Evolutionary conservation across 768 basidiomycete genomes (phyloP).

Genomic region (Phylloporus sp.): DNA sequence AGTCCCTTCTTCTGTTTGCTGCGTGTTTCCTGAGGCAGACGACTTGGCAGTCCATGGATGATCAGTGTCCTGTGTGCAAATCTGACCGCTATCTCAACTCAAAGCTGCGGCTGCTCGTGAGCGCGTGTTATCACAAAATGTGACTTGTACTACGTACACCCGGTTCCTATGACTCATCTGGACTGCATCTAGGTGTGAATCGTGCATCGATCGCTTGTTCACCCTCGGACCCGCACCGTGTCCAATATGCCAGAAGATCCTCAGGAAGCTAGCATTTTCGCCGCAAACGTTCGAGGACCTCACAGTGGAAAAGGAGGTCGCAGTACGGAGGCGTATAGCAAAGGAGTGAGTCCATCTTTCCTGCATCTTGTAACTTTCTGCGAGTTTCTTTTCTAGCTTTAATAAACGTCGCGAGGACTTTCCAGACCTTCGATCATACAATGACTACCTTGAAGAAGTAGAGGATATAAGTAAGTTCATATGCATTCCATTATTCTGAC

Average conservation of each 20-base stretch:
- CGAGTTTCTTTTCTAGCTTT: conserved; percentile 53
- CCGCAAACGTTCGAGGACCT: conserved; percentile 95
- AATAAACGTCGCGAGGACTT: conserved; percentile 95
- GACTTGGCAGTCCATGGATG: conserved; percentile 68
- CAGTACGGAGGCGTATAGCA: conserved; percentile 78
- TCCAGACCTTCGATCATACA: conserved; percentile 70
- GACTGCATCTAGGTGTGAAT: conserved; percentile 83
- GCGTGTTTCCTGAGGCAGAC: conserved; percentile 8
- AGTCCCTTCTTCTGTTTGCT: conserved; percentile 25
- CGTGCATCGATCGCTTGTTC: conserved; percentile 94
- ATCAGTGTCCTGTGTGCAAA: conserved; percentile 96
- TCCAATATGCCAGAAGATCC: conserved; percentile 83
- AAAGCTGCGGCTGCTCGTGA: conserved; percentile 88
- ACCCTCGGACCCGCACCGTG: conserved; percentile 95
- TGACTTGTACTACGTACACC: conserved; percentile 32
- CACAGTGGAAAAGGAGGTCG: conserved; percentile 90
- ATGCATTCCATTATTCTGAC: neutral
- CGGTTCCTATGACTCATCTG: conserved; percentile 7
- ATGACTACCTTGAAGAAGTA: conserved; percentile 94
- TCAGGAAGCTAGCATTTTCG: conserved; percentile 91
- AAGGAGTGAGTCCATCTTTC: conserved; percentile 62
- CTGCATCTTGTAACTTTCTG: neutral
- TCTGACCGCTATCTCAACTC: conserved; percentile 95
- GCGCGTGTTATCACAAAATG: conserved; percentile 99
- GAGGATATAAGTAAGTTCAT: conserved; percentile 80